phyloP scores from a whole-genome alignment of 2,329 filamentous ascomycete genomes.

The Huntiella decipiens region DNA sequence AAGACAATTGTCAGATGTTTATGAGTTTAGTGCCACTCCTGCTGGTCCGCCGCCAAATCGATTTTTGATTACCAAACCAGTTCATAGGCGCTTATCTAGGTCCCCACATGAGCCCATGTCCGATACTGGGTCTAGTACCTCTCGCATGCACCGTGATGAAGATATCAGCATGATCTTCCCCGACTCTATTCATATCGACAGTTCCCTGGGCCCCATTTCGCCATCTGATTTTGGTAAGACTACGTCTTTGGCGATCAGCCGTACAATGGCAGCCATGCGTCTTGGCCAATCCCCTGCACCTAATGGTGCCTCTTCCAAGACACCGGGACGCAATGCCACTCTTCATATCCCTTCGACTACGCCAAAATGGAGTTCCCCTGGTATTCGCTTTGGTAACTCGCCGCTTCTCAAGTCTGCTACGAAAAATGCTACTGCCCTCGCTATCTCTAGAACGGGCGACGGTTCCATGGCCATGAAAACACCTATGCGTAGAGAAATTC shows the following conservation, averaged over 20 bases:
- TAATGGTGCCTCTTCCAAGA: background rate
- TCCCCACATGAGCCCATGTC: conserved; percentile 3
- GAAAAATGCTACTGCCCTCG: conserved; percentile 4
- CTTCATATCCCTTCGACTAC: conserved; percentile 1
- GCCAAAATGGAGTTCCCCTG: conserved; percentile 1
- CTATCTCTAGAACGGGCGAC: background rate
- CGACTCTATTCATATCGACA: conserved; percentile 31
- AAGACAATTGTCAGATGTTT: background rate
- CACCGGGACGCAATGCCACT: background rate
- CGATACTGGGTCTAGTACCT: conserved; percentile 8
- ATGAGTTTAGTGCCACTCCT: background rate
- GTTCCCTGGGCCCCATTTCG: conserved; percentile 19
- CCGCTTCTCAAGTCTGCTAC: conserved; percentile 6
- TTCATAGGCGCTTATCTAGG: background rate
- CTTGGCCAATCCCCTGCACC: conserved; percentile 5
- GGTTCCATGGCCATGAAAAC: conserved; percentile 2
- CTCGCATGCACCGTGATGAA: conserved; percentile 18
- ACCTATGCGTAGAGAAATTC: conserved; percentile 15
- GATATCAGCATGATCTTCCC: conserved; percentile 42
- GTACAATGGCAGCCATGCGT: conserved; percentile 27
- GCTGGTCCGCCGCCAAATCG: background rate
- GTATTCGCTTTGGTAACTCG: conserved; percentile 7
- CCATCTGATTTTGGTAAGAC: conserved; percentile 33
- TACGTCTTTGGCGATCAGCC: conserved; percentile 37
- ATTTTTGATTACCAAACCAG: too few species aligned